Conservation (phyloP, 352 stramenopile species). For the Hyaloperonospora arabidopsidis region DNA sequence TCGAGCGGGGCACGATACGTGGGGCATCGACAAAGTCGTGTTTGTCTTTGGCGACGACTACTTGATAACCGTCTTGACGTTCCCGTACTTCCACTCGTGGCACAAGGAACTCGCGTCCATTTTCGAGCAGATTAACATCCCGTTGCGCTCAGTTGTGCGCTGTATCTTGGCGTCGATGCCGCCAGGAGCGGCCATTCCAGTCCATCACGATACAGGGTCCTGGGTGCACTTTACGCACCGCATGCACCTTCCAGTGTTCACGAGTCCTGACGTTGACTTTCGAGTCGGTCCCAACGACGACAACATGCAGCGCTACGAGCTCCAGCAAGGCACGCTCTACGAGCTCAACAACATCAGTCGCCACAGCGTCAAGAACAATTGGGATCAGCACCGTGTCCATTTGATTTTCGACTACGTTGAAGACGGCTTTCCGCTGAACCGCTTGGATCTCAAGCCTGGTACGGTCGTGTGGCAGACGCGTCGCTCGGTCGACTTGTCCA, state of each 20-base stretch:
- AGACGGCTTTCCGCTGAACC: constrained; percentile 47
- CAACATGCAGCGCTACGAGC: constrained; percentile 85
- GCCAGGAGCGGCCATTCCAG: constrained; percentile 90
- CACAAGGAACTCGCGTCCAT: constrained; percentile 74
- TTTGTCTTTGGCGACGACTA: constrained; percentile 99
- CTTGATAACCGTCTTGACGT: constrained; percentile 89
- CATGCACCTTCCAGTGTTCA: constrained; percentile 95
- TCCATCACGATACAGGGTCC: constrained; percentile 96
- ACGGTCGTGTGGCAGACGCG: constrained; percentile 94
- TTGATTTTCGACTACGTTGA: constrained; percentile 99
- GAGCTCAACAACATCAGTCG: constrained; percentile 99
- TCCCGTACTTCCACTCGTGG: constrained; percentile 91
- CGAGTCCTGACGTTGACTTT: constrained; percentile 70
- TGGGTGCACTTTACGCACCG: constrained; percentile 95
- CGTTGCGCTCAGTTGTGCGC: constrained; percentile 81
- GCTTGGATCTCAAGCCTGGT: constrained; percentile 73
- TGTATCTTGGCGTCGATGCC: constrained; percentile 95
- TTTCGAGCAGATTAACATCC: constrained; percentile 85
- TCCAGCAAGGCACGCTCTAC: constrained; percentile 91
- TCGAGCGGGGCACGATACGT: constrained; percentile 93
- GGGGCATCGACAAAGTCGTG: constrained; percentile 97
- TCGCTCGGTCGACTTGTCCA: constrained; percentile 89
- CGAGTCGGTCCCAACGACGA: constrained; percentile 78
- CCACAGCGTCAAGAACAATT: constrained; percentile 91
- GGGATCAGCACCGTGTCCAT: constrained; percentile 88